A percentile compares a stretch with the other conserved stretches of the same genome.
Conservation (phyloP, 139 green algal genomes). For the Microglena sp. region DNA sequence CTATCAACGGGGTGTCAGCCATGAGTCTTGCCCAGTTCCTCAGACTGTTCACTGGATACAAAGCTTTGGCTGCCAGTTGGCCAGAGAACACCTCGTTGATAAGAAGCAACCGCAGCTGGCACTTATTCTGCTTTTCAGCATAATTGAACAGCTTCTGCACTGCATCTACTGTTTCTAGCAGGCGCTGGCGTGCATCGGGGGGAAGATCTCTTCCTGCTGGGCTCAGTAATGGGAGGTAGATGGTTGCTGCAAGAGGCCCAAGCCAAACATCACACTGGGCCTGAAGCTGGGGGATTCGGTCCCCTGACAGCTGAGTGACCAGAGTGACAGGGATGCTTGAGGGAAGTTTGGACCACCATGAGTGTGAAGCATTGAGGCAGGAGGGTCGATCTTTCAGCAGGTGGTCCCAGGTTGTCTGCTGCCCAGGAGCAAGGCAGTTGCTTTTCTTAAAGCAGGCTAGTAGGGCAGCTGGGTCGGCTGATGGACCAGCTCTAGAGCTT, state of each 20-base stretch:
- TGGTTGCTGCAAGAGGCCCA: conserved; percentile 21
- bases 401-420: conserved; percentile 26
- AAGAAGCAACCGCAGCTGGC: conserved; percentile 18
- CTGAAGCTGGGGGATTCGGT: conserved; percentile 17
- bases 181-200: neutral
- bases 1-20: conserved; percentile 27
- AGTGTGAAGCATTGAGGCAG: conserved; percentile 10
- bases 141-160: neutral
- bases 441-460: no score
- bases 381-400: conserved; percentile 18
- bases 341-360: conserved; percentile 15
- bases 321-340: conserved; percentile 20
- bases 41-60: conserved; percentile 23
- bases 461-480: no score
- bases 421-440: no score
- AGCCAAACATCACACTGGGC: conserved; percentile 25
- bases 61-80: neutral
- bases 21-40: conserved; percentile 28
- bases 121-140: neutral
- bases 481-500: no score
- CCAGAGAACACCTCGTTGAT: conserved; percentile 10
- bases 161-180: neutral
- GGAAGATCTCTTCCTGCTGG: no score
- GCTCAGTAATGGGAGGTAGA: conserved; percentile 27
- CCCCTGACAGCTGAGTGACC: conserved; percentile 25